These are phyloP conservation scores for Elaeis guineensis DNA, from an alignment of 176 grass and related monocot species.

Conservation along the genomic window DNA sequence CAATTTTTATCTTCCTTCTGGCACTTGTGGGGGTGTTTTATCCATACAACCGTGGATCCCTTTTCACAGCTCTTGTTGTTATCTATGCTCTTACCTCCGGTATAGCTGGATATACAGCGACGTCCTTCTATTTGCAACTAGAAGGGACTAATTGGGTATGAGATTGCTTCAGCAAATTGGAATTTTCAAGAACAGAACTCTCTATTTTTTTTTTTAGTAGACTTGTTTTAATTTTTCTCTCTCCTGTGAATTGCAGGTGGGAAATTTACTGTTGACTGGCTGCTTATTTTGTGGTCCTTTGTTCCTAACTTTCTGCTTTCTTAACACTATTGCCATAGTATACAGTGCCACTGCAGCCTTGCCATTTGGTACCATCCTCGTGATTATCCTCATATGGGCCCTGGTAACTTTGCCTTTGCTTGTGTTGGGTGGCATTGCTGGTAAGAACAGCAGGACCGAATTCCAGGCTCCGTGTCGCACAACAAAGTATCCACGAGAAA, in stretches of 20 bases:
- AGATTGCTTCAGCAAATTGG: neutral
- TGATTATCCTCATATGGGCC: conserved; percentile 89
- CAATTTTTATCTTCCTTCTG: conserved; percentile 85
- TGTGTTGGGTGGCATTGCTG: conserved; percentile 79
- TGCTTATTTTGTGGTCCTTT: conserved; percentile 86
- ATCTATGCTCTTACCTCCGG: conserved; percentile 91
- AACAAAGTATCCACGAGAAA: conserved; percentile 90
- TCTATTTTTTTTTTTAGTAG: neutral
- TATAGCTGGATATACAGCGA: conserved; percentile 86
- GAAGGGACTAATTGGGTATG: conserved; percentile 91
- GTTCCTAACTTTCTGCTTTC: conserved; percentile 89
- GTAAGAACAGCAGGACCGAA: conserved; percentile 84
- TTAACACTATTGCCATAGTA: conserved; percentile 84
- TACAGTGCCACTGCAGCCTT: conserved; percentile 88
- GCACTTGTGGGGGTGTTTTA: conserved; percentile 89
- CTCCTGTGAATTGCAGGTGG: conserved; percentile 58
- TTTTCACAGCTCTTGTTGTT: conserved; percentile 95
- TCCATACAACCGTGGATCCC: conserved; percentile 85
- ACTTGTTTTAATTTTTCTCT: neutral
- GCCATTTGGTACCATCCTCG: conserved; percentile 87
- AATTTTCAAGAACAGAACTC: neutral
- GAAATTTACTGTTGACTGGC: conserved; percentile 84
- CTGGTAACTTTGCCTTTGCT: conserved; percentile 88
- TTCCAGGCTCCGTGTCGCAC: conserved; percentile 77
- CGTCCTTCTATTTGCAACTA: conserved; percentile 82